Conservation (phyloP, 805 yeast species). For the Wickerhamiella kazuoi region DNA sequence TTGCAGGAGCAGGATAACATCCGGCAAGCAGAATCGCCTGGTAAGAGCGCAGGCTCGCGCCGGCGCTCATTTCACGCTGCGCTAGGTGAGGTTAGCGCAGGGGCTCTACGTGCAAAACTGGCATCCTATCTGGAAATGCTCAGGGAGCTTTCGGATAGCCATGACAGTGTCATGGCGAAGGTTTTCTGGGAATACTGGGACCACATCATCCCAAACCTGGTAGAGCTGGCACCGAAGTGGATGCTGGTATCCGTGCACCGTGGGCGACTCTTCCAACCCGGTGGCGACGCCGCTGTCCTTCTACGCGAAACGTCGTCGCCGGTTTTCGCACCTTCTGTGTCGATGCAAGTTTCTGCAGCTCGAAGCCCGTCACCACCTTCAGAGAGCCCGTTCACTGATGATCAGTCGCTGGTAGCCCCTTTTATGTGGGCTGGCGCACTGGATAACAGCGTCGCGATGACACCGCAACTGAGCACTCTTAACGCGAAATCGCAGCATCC, state of each 20-base stretch:
- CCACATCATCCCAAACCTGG: constrained; percentile 16
- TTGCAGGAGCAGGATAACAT: background rate
- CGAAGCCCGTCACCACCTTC: background rate
- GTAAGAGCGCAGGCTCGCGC: background rate
- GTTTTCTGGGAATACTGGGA: constrained; percentile 23
- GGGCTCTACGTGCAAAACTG: background rate
- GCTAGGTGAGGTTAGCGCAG: background rate
- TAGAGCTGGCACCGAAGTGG: constrained; percentile 15
- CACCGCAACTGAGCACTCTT: background rate
- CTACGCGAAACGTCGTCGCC: background rate
- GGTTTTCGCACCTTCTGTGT: background rate
- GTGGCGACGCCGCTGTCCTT: constrained; percentile 18
- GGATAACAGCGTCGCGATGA: background rate
- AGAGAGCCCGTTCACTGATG: background rate
- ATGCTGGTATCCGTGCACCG: constrained; percentile 14
- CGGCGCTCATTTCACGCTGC: background rate
- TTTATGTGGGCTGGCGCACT: background rate
- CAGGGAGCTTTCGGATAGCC: background rate
- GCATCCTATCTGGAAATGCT: background rate
- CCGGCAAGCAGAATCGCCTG: background rate
- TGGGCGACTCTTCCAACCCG: constrained; percentile 19
- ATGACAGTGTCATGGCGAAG: constrained; percentile 16
- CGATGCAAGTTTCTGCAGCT: too few relatives aligned
- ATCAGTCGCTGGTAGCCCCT: background rate
- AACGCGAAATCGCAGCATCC: background rate